Percentiles rank a stretch among this genome's conserved stretches.
Evolutionary conservation across 345 rosid species (phyloP).

Genomic region (Euphorbia pulcherrima): DNA sequence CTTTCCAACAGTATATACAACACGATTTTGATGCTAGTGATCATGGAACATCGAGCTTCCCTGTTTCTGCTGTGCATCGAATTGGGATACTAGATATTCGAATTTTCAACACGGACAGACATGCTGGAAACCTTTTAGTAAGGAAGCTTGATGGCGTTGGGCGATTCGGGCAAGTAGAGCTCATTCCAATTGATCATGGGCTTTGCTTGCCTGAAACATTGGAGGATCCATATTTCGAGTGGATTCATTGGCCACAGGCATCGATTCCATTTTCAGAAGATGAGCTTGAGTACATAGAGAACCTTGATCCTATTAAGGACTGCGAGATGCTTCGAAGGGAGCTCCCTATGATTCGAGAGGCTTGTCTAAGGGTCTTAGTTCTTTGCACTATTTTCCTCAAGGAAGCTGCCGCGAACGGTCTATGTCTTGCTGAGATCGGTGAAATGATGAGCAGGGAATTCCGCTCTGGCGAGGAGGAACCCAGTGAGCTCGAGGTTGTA

Average conservation of each 20-base stretch:
- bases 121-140: conserved; percentile 91
- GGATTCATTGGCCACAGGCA: conserved; percentile 99
- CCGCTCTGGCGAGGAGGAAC: conserved; percentile 81
- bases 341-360: conserved; percentile 95
- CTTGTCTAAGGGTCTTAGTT: conserved; percentile 72
- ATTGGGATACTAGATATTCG: conserved; percentile 88
- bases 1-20: conserved; percentile 82
- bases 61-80: conserved; percentile 82
- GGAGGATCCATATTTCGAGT: conserved; percentile 99
- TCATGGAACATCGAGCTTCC: conserved; percentile 95
- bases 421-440: conserved; percentile 92
- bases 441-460: conserved; percentile 99
- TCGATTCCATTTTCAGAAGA: conserved; percentile 96
- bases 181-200: conserved; percentile 96
- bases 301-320: conserved; percentile 60
- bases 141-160: conserved; percentile 69
- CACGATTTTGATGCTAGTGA: conserved; percentile 98
- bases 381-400: conserved; percentile 84
- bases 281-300: conserved; percentile 75
- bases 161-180: conserved; percentile 74
- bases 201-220: conserved; percentile 92
- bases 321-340: conserved; percentile 73
- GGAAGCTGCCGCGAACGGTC: conserved; percentile 75
- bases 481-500: conserved; percentile 89
- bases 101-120: conserved; percentile 93